Percentiles rank a stretch among this genome's conserved stretches.
phyloP scores from a whole-genome alignment of 31 red algal species.

The Bonnemaisonia californica region DNA sequence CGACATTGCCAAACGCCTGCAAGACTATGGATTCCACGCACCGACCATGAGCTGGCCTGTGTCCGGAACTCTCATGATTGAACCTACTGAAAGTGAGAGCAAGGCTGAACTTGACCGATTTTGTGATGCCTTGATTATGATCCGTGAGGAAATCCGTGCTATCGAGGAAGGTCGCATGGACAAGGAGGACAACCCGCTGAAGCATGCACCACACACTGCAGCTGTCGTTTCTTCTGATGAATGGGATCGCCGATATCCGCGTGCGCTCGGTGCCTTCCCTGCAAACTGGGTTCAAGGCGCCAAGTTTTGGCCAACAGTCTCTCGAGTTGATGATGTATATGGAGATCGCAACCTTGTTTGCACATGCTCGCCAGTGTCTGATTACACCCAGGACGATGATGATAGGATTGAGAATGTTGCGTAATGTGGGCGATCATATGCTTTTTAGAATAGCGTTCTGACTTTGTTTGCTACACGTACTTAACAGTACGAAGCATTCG shows the following conservation, averaged over 20 bases:
- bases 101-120: slow-evolving; percentile 97
- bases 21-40: slow-evolving; percentile 99
- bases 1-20: slow-evolving; percentile 96
- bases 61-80: slow-evolving; percentile 98
- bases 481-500: no score
- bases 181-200: slow-evolving; percentile 92
- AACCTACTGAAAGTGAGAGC: slow-evolving; percentile 97
- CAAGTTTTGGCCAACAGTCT: slow-evolving; percentile 97
- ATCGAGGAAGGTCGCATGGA: slow-evolving; percentile 91
- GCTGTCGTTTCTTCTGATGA: slow-evolving; percentile 77
- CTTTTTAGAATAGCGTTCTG: background rate
- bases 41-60: slow-evolving; percentile 99
- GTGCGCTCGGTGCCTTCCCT: slow-evolving; percentile 89
- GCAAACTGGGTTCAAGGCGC: slow-evolving; percentile 71
- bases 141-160: slow-evolving; percentile 94
- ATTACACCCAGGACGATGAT: slow-evolving; percentile 78
- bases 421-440: slow-evolving; percentile 6
- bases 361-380: slow-evolving; percentile 86
- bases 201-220: slow-evolving; percentile 98
- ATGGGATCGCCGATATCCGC: slow-evolving; percentile 92
- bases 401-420: slow-evolving; percentile 71
- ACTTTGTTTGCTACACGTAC: background rate
- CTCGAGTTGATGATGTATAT: slow-evolving; percentile 92
- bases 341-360: slow-evolving; percentile 99
- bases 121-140: slow-evolving; percentile 98